Conservation (phyloP, 441 rosid species). For the Capsella rubella region DNA sequence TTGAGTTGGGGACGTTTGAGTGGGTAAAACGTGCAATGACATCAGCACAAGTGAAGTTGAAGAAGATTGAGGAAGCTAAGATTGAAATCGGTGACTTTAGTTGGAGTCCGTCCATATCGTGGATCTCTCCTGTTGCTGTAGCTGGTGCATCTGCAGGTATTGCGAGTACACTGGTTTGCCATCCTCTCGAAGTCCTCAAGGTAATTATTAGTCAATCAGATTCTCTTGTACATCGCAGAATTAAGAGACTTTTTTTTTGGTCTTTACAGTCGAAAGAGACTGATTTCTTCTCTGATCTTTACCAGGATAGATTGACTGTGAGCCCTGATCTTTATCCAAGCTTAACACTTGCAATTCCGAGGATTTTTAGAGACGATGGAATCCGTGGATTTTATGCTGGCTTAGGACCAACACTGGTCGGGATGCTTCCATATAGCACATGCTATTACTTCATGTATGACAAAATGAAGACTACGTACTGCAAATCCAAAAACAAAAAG, state of each 20-base stretch:
- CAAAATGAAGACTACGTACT: constrained; percentile 75
- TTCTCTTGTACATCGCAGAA: neutral
- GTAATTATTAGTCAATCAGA: constrained; percentile 42
- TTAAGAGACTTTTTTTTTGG: neutral
- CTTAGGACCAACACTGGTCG: constrained; percentile 80
- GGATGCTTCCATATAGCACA: constrained; percentile 99
- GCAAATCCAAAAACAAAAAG: constrained; percentile 75
- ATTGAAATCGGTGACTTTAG: constrained; percentile 72
- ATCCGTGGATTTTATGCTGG: constrained; percentile 87
- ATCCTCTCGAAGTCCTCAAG: constrained; percentile 99
- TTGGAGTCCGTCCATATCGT: constrained; percentile 68
- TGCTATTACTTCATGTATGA: constrained; percentile 97
- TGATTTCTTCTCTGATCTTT: constrained; percentile 33
- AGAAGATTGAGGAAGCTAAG: constrained; percentile 55
- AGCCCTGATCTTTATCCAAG: constrained; percentile 85
- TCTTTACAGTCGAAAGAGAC: neutral
- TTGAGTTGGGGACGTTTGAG: constrained; percentile 94
- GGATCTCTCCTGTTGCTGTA: constrained; percentile 95
- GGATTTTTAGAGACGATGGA: constrained; percentile 84
- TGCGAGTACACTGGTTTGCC: constrained; percentile 88
- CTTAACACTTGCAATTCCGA: constrained; percentile 75
- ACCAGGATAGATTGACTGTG: constrained; percentile 93
- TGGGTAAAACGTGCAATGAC: constrained; percentile 83
- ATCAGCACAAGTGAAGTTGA: constrained; percentile 74
- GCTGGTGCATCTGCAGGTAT: constrained; percentile 99